These are phyloP conservation scores for Bertia moriformis DNA, from an alignment of 2,329 filamentous ascomycete genomes.

Conservation along the genomic window DNA sequence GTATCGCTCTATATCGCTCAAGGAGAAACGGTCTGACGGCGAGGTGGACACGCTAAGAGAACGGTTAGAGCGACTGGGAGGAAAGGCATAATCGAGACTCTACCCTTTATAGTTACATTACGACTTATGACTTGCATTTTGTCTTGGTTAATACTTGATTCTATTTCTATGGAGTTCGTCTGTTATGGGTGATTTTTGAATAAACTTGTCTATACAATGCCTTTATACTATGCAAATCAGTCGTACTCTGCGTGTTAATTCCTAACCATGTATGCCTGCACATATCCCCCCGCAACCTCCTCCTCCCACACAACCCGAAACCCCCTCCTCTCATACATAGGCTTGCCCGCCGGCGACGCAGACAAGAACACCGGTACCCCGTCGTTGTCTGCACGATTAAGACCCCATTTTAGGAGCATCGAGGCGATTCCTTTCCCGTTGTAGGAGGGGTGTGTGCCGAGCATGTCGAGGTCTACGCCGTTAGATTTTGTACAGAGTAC, in stretches of 20 bases:
- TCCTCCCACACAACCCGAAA: constrained; percentile 1
- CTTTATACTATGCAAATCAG: not conserved
- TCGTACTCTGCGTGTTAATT: not conserved
- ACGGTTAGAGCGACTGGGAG: not conserved
- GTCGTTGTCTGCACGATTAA: not conserved
- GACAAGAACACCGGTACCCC: constrained; percentile 1
- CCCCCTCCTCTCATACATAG: constrained; percentile 1
- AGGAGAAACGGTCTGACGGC: not conserved
- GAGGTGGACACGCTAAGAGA: not conserved
- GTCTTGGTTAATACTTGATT: not conserved
- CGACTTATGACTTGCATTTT: not conserved
- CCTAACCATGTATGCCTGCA: not conserved
- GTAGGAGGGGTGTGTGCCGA: constrained; percentile 1
- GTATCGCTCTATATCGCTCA: not conserved
- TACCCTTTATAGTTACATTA: not conserved
- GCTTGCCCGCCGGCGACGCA: not conserved
- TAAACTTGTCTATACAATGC: not conserved
- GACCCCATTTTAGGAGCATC: constrained; percentile 1
- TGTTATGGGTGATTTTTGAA: no score
- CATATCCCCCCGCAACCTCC: not conserved
- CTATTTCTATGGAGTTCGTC: no score
- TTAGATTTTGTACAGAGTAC: no score
- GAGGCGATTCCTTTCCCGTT: not conserved
- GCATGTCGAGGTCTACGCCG: constrained; percentile 2
- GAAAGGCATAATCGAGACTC: not conserved